Conservation (phyloP, 345 rosid species). For the Acer saccharum region DNA sequence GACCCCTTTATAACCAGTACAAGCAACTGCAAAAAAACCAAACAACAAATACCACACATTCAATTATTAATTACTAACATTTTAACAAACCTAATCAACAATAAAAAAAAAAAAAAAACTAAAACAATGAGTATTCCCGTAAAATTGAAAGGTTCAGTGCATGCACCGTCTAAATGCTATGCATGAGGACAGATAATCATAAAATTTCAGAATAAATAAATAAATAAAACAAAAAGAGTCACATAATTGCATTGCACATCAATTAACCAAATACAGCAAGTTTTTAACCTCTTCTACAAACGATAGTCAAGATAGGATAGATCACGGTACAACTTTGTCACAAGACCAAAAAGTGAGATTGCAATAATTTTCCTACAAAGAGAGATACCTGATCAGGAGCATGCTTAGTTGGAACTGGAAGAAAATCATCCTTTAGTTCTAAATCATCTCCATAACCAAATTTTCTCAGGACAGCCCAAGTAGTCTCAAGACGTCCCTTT, state of each 20-base stretch:
- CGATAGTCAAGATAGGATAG: neutral
- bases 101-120: neutral
- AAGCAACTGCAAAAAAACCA: conserved; percentile 12
- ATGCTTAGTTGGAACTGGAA: conserved; percentile 59
- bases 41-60: neutral
- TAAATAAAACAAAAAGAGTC: neutral
- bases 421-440: conserved; percentile 62
- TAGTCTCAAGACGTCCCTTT: conserved; percentile 76
- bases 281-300: neutral
- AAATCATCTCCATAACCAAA: conserved; percentile 71
- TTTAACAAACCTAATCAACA: neutral
- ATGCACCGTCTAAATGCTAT: conserved; percentile 1
- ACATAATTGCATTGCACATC: neutral
- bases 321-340: neutral
- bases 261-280: neutral
- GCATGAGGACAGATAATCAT: neutral
- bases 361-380: neutral
- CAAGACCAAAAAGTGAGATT: neutral
- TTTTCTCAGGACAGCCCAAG: conserved; percentile 84
- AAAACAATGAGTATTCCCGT: neutral
- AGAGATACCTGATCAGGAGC: conserved; percentile 73
- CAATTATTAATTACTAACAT: neutral
- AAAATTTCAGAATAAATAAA: neutral
- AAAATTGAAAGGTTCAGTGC: conserved; percentile 6
- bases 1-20: conserved; percentile 1